These are phyloP conservation scores for Erythrophleum ivorense DNA, from an alignment of 331 rosid species.

Conservation along the genomic window DNA sequence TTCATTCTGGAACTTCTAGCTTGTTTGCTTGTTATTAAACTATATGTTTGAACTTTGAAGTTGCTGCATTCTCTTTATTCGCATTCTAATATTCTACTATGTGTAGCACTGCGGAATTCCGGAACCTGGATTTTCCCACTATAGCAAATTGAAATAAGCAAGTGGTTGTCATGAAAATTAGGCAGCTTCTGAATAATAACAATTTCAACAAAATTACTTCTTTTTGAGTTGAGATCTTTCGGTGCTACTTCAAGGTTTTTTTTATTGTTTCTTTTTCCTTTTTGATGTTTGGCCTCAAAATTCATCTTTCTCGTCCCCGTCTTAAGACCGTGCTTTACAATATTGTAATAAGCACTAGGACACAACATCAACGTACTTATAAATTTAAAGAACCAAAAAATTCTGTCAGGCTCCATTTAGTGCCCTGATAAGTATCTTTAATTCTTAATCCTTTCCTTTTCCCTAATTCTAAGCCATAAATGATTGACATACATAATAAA, in stretches of 20 bases:
- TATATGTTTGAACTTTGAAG: constrained; percentile 32
- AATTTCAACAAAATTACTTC: not conserved
- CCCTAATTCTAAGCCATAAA: not conserved
- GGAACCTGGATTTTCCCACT: not conserved
- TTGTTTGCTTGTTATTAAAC: constrained; percentile 38
- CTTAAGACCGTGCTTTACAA: not conserved
- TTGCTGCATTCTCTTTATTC: constrained; percentile 27
- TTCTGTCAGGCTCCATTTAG: not conserved
- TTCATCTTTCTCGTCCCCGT: not conserved
- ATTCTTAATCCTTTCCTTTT: not conserved
- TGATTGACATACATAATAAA: not conserved
- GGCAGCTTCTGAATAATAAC: not conserved
- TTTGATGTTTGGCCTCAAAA: not conserved
- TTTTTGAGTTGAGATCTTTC: not conserved
- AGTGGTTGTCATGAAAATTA: not conserved
- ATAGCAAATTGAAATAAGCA: not conserved
- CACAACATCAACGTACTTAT: not conserved
- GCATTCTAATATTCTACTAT: constrained; percentile 8
- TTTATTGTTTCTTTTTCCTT: not conserved
- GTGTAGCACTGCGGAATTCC: not conserved
- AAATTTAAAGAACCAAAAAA: not conserved
- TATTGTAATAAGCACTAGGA: not conserved
- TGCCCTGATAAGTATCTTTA: not conserved
- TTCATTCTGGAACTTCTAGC: constrained; percentile 28
- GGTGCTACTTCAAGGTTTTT: not conserved